A percentile compares a stretch with the other conserved stretches of the same genome.
Evolutionary conservation across 225 moss, liverwort and hornwort genomes (phyloP).

Genomic region (Ulota crispa): DNA sequence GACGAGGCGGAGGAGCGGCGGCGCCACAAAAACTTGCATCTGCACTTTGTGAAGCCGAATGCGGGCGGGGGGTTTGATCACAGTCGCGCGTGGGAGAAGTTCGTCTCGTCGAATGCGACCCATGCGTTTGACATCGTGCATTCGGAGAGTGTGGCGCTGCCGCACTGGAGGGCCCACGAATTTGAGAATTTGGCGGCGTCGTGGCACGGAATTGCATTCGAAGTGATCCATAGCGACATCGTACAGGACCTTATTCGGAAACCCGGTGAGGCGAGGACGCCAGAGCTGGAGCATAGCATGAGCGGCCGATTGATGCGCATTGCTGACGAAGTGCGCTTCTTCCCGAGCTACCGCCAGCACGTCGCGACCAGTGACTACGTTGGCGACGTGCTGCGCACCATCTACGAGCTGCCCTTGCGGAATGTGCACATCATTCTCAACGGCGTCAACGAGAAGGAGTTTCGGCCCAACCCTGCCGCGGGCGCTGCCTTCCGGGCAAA

Average conservation of each 20-base stretch:
- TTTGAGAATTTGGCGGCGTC: conserved; percentile 76
- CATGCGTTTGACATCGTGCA: conserved; percentile 77
- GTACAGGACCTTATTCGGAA: conserved; percentile 91
- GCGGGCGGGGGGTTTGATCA: conserved; percentile 58
- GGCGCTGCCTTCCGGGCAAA: conserved; percentile 76
- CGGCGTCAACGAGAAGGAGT: conserved; percentile 70
- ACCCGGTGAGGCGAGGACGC: conserved; percentile 64
- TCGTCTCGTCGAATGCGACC: conserved; percentile 28
- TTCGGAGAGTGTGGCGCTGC: conserved; percentile 90
- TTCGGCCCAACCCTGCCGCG: conserved; percentile 66
- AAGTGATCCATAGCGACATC: conserved; percentile 90
- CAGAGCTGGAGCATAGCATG: conserved; percentile 71
- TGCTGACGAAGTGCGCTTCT: conserved; percentile 92
- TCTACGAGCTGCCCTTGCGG: conserved; percentile 80
- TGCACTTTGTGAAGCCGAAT: conserved; percentile 69
- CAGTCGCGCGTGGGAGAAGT: conserved; percentile 62
- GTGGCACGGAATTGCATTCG: conserved; percentile 98
- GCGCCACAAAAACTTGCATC: conserved; percentile 49
- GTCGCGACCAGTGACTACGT: conserved; percentile 97
- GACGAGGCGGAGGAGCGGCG: conserved; percentile 53
- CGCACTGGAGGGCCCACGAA: conserved; percentile 76
- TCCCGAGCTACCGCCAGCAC: conserved; percentile 87
- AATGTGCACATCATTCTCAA: conserved; percentile 91
- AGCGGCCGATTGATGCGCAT: conserved; percentile 62
- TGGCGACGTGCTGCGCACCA: conserved; percentile 92